A percentile compares a stretch with the other conserved stretches of the same genome.
Conservation (phyloP, 352 stramenopile species). For the Phytopythium ostracodes region DNA sequence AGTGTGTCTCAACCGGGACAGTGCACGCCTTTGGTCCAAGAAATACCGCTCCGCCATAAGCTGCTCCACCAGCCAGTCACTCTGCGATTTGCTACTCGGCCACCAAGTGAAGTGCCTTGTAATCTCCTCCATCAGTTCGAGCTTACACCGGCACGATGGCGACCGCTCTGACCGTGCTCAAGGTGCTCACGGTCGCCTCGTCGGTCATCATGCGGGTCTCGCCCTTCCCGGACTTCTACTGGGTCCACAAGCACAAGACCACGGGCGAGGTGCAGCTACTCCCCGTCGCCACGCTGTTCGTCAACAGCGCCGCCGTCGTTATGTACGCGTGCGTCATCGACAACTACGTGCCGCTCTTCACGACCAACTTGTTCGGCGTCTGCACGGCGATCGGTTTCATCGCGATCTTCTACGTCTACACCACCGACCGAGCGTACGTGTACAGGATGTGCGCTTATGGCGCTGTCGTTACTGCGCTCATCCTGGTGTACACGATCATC, state of each 20-base stretch:
- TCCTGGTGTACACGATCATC: constrained; percentile 10
- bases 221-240: constrained; percentile 21
- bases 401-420: constrained; percentile 13
- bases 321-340: constrained; percentile 13
- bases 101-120: not conserved
- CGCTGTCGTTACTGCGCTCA: not conserved
- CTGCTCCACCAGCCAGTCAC: not conserved
- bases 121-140: not conserved
- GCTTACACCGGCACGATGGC: not conserved
- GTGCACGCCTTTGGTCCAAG: not conserved
- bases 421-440: constrained; percentile 9
- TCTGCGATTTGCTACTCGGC: not conserved
- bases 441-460: constrained; percentile 10
- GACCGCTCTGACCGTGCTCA: constrained; percentile 9
- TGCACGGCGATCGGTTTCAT: constrained; percentile 7
- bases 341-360: constrained; percentile 15
- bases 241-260: constrained; percentile 8
- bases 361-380: constrained; percentile 12
- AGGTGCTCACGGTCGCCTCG: constrained; percentile 22
- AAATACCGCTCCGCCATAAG: not conserved
- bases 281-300: constrained; percentile 7
- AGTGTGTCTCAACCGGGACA: not conserved
- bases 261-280: constrained; percentile 12
- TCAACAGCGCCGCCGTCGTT: constrained; percentile 7
- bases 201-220: constrained; percentile 24